Conservation (phyloP, 2,329 filamentous ascomycete genomes). For the Colletotrichum costaricense region DNA sequence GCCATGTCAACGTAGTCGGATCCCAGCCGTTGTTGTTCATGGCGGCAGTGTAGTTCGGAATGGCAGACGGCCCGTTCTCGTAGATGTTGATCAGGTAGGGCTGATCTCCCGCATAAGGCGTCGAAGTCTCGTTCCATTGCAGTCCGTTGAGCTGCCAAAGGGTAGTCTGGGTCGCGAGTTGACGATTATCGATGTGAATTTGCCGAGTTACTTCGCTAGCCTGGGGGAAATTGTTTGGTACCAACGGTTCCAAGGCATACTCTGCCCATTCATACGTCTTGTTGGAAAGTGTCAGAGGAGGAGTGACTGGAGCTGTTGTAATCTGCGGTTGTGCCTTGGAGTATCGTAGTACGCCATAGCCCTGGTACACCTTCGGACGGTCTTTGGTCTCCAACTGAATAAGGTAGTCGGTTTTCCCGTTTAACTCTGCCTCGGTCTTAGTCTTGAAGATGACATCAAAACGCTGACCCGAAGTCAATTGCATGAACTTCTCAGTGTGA, state of each 20-base stretch:
- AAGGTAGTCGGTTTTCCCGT: conserved; percentile 49
- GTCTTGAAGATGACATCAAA: conserved; percentile 67
- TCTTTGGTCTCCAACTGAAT: conserved; percentile 63
- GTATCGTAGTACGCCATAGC: conserved; percentile 63
- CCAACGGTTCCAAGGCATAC: conserved; percentile 54
- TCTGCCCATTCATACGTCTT: conserved; percentile 54
- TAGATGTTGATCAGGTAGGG: conserved; percentile 67
- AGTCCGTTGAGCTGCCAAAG: conserved; percentile 50
- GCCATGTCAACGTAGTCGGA: conserved; percentile 59
- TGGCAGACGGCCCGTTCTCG: conserved; percentile 51
- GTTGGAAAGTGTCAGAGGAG: conserved; percentile 46
- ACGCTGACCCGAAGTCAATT: conserved; percentile 69
- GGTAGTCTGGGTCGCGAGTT: neutral
- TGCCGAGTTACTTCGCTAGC: conserved; percentile 61
- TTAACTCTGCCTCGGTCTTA: conserved; percentile 59
- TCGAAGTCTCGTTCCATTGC: conserved; percentile 54
- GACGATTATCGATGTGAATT: conserved; percentile 52
- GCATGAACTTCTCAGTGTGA: conserved; percentile 58
- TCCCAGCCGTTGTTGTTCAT: conserved; percentile 65
- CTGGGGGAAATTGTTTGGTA: conserved; percentile 49
- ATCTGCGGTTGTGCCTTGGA: conserved; percentile 17
- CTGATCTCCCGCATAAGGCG: conserved; percentile 15
- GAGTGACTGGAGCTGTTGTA: conserved; percentile 23
- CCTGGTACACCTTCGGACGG: conserved; percentile 54
- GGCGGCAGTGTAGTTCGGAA: conserved; percentile 64